Base-by-base conservation (phyloP, 345 rosid genomes). In the Linum lewisii region DNA sequence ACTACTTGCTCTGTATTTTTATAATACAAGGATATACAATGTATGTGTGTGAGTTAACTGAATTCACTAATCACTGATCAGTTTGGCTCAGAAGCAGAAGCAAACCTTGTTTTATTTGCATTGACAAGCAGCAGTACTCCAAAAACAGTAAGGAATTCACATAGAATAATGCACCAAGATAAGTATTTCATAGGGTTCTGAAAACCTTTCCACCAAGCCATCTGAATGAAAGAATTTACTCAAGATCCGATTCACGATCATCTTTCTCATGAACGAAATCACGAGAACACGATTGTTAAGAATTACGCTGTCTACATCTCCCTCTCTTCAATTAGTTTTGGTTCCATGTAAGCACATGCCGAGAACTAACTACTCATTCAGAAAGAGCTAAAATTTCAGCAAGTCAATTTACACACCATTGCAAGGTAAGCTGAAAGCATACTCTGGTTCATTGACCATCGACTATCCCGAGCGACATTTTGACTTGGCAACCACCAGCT, bases 401-500 rank as follows among this genome's bases (percentile, higher is more conserved):
- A 42, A 11, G 18, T 11, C 2, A 42, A 42, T 42, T 29, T 42
- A 42, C 47, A 42, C 14, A 42, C 9, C 47, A 42, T 42, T 42
- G 47, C 4, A 8, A 29, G 5, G 34, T 16, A 34, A 5, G 45
- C 45, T 42, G 18, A 42, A 42, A 42, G 18, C 38, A 11, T 42
- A 16, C 10, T 38, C 11, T 10, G 45, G 16, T 15, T 11, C 5
- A 5, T 34, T 38, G 45, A 38, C 14, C 16, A 51, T 11, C 18
- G 16, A n/a, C 49, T 65, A 65, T 66, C 29, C 21, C 19, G 65
- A 61, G 26, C 37, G 57, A 63, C 96, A 85, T 58, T 73, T 88
- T 64, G 75, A 65, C 54, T 73, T 77, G 60, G 66, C 72, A 26
- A 69, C 76, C 54, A 67, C 73, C 19, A 85, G 77, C 65, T 77